phyloP scores from a whole-genome alignment of 192 early-diverging fungal species.

The Diversispora epigaea region DNA sequence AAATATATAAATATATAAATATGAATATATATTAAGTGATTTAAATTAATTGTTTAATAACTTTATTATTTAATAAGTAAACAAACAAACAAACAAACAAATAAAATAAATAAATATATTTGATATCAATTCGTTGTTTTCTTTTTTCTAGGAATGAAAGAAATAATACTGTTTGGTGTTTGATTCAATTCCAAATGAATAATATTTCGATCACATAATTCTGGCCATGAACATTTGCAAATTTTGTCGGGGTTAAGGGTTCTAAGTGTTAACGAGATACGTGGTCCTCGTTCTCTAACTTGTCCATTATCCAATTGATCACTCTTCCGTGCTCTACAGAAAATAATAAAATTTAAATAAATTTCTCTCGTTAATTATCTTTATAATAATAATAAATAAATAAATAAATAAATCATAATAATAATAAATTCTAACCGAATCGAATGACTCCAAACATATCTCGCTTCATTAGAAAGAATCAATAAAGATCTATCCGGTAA shows the following conservation, averaged over 20 bases:
- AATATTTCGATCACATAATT: constrained; percentile 23
- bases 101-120: too few relatives aligned
- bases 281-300: constrained; percentile 22
- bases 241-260: constrained; percentile 1
- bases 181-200: neutral
- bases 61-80: too few relatives aligned
- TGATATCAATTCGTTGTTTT: too few relatives aligned
- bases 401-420: neutral
- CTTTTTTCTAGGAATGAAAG: too few relatives aligned
- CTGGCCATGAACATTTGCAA: constrained; percentile 25
- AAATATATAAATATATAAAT: too few relatives aligned
- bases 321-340: constrained; percentile 24
- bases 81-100: too few relatives aligned
- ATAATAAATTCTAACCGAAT: constrained; percentile 2
- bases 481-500: constrained; percentile 28
- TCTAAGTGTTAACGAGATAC: constrained; percentile 28
- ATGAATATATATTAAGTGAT: too few relatives aligned
- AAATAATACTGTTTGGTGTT: too few relatives aligned
- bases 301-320: constrained; percentile 28
- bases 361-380: too few relatives aligned
- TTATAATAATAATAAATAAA: neutral
- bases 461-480: constrained; percentile 9
- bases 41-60: too few relatives aligned
- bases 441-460: constrained; percentile 29
- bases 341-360: neutral